These are phyloP conservation scores for Anthracocystis panici-leucophaei DNA, from an alignment of 1,284 basidiomycete genomes.

Conservation along the genomic window DNA sequence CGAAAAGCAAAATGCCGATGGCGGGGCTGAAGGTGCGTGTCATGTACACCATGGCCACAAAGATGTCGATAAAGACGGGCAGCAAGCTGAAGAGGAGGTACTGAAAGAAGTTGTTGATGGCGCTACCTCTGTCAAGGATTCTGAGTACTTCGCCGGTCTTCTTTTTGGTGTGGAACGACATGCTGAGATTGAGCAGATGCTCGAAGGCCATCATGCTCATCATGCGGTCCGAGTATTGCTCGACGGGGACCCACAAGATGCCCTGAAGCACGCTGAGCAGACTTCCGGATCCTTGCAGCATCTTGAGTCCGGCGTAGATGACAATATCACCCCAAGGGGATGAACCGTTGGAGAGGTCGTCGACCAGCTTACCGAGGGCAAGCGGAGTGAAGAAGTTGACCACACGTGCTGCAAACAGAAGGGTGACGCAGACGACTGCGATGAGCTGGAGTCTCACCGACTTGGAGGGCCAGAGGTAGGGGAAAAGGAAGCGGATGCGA, in stretches of 20 bases:
- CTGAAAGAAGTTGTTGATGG: slow-evolving; percentile 72
- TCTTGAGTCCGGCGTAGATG: slow-evolving; percentile 69
- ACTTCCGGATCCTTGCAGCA: slow-evolving; percentile 71
- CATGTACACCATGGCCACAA: slow-evolving; percentile 73
- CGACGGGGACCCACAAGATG: slow-evolving; percentile 78
- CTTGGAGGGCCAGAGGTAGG: slow-evolving; percentile 85
- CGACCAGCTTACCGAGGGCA: slow-evolving; percentile 78
- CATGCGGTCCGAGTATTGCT: slow-evolving; percentile 78
- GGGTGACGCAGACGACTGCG: slow-evolving; percentile 77
- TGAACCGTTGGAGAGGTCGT: slow-evolving; percentile 62
- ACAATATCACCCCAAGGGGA: slow-evolving; percentile 60
- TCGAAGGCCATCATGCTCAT: slow-evolving; percentile 69
- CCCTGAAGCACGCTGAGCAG: slow-evolving; percentile 61
- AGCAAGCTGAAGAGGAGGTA: slow-evolving; percentile 80
- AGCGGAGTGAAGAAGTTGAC: slow-evolving; percentile 81
- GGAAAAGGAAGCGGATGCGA: slow-evolving; percentile 76
- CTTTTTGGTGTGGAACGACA: slow-evolving; percentile 83
- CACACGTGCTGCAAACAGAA: slow-evolving; percentile 80
- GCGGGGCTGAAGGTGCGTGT: slow-evolving; percentile 78
- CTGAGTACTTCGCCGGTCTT: slow-evolving; percentile 78
- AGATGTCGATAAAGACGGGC: slow-evolving; percentile 83
- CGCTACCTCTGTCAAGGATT: slow-evolving; percentile 77
- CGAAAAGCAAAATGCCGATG: slow-evolving; percentile 79
- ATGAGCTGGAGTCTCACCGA: slow-evolving; percentile 77
- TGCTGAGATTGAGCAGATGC: slow-evolving; percentile 74